Evolutionary conservation across 202 grass and related monocot species (phyloP), one percentile per base, ranked within the genome.

Genomic region (Zoysia matrella): DNA sequence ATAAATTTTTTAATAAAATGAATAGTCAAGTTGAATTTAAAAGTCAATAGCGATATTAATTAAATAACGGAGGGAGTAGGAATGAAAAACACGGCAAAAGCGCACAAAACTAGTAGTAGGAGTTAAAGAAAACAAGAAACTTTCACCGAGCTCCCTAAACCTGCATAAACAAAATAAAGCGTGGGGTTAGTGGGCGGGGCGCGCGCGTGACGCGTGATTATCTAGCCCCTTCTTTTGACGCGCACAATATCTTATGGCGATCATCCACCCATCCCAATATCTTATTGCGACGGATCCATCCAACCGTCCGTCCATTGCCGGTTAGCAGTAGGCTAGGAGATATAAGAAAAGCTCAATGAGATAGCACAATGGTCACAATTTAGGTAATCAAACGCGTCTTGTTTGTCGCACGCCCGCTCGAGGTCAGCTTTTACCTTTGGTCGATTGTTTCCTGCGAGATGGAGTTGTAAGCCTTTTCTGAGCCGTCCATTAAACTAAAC

Each of bases 91-190:
- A 36, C 30, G 1, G 30, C 30, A 36, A 36, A 36, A 36, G 30
- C 30, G 30, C 30, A 36, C 30, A 36, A 36, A 36, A 36, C 30
- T 36, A 36, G 30, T 36, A 36, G 30, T 36, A 36, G 30, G 30
- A 36, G 30, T 36, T 36, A 36, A 36, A 36, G 30, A 36, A 36
- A 36, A 36, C 30, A 36, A 36, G 30, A 36, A 36, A 36, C 73
- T 71, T 63, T 84, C 73, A 15, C 47, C 73, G 73, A 84, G 54
- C 82, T 69, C 53, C 14, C 65, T 76, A 69, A 76, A 69, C 64
- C 7, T 45, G 1, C 3, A 12, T 65, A 39, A 11, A 18, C 7
- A 9, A 2, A 65, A 52, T 84, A 77, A 84, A 71, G 22, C 14
- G 51, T 18, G 4, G 44, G 58, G 65, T 62, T 73, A 72, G 76